These are phyloP conservation scores for Phycomyces blakesleeanus DNA, from an alignment of 192 early-diverging fungal genomes.

Conservation along the genomic window DNA sequence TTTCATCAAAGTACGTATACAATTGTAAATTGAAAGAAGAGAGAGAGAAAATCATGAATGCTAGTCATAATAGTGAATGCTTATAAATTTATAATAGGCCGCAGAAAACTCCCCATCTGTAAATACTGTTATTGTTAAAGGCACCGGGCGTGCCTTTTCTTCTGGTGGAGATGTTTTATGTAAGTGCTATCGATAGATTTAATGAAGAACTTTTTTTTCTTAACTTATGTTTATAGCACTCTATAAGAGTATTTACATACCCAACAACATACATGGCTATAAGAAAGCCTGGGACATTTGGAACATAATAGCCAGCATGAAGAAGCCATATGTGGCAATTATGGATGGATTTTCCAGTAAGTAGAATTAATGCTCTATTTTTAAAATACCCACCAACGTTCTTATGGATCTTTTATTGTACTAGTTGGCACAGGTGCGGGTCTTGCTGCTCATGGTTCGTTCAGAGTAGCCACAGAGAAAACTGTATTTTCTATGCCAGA, in stretches of 20 bases:
- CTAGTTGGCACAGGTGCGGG: conserved; percentile 97
- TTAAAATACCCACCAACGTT: neutral
- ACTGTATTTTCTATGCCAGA: conserved; percentile 98
- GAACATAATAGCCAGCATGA: conserved; percentile 76
- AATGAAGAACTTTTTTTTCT: too few relatives aligned
- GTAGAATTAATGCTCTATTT: neutral
- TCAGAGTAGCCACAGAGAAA: conserved; percentile 93
- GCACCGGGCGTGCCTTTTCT: conserved; percentile 76
- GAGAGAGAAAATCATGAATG: too few relatives aligned
- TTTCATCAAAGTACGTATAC: too few relatives aligned
- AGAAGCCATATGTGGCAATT: conserved; percentile 86
- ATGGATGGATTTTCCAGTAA: conserved; percentile 83
- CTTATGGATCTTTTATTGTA: neutral
- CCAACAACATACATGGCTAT: too few relatives aligned
- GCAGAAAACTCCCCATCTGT: conserved; percentile 9
- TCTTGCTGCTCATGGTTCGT: conserved; percentile 87
- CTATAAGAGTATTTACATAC: too few relatives aligned
- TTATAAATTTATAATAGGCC: too few relatives aligned
- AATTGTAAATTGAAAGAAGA: too few relatives aligned
- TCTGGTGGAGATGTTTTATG: conserved; percentile 84
- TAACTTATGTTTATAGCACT: too few relatives aligned
- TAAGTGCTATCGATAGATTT: too few relatives aligned
- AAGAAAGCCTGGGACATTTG: neutral
- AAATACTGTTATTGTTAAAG: conserved; percentile 84
- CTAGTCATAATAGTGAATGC: too few relatives aligned